These are phyloP conservation scores for Malassezia furfur DNA, from an alignment of 1,284 basidiomycete species.

Conservation along the genomic window DNA sequence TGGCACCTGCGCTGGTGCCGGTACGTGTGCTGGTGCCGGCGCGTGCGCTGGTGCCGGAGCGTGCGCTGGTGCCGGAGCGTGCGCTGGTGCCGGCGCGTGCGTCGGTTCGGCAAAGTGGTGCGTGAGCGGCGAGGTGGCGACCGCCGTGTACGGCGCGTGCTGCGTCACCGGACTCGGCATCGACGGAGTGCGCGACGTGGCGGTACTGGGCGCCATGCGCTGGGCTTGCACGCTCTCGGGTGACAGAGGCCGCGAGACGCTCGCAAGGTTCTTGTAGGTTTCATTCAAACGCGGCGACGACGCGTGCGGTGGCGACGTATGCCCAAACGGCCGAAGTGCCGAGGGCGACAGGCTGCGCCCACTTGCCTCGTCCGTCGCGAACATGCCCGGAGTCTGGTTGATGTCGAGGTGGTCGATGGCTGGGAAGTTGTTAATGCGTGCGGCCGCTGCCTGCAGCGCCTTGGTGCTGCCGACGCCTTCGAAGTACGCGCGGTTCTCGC, in stretches of 20 bases:
- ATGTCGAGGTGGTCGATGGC: not conserved
- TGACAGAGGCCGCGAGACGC: not conserved
- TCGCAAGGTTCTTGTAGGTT: not conserved
- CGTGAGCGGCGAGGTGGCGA: not conserved
- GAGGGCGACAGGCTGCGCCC: conserved; percentile 5
- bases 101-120: not conserved
- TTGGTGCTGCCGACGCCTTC: conserved; percentile 18
- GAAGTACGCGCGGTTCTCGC: conserved; percentile 15
- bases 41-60: no score
- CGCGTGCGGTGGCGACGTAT: not conserved
- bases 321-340: not conserved
- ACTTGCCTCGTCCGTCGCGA: conserved; percentile 1
- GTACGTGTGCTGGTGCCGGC: no score
- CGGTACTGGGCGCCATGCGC: not conserved
- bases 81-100: not conserved
- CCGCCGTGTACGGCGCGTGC: not conserved
- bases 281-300: not conserved
- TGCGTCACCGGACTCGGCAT: not conserved
- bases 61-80: not conserved
- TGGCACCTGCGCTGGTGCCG: no score
- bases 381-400: conserved; percentile 4
- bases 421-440: conserved; percentile 1
- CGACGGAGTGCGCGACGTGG: not conserved
- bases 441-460: conserved; percentile 16
- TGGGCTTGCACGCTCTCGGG: not conserved